A percentile compares a stretch with the other conserved stretches of the same genome.
phyloP scores from a whole-genome alignment of 768 basidiomycete genomes.

The Arthromyces matolae region DNA sequence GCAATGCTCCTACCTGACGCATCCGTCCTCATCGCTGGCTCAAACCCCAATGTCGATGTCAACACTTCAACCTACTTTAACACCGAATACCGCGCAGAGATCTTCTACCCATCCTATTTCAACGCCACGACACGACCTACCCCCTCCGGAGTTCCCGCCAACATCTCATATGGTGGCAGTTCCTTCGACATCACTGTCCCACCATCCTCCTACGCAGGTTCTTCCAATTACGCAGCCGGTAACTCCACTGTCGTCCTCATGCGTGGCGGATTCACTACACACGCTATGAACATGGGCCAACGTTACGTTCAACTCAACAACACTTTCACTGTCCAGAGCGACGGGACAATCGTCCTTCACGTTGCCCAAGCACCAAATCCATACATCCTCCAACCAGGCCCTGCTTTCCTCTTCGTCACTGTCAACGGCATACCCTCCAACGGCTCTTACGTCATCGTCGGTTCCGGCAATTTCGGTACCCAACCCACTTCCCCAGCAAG shows the following conservation, averaged over 20 bases:
- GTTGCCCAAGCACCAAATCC: slow-evolving; percentile 82
- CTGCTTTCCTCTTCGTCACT: slow-evolving; percentile 77
- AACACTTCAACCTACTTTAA: slow-evolving; percentile 59
- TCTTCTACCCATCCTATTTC: slow-evolving; percentile 93
- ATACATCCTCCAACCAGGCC: slow-evolving; percentile 86
- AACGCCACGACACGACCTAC: slow-evolving; percentile 61
- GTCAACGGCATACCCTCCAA: slow-evolving; percentile 83
- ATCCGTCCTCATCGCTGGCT: slow-evolving; percentile 85
- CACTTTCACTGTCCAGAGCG: slow-evolving; percentile 76
- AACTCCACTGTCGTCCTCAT: slow-evolving; percentile 74
- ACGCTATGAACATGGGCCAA: slow-evolving; percentile 88
- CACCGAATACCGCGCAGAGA: slow-evolving; percentile 78
- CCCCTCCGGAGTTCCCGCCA: slow-evolving; percentile 67
- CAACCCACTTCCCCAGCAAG: slow-evolving; percentile 52
- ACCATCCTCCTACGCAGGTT: slow-evolving; percentile 59
- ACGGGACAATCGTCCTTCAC: slow-evolving; percentile 75
- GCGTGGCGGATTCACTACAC: slow-evolving; percentile 83
- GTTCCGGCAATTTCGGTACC: slow-evolving; percentile 69
- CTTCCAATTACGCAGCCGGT: slow-evolving; percentile 65
- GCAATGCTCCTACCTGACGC: slow-evolving; percentile 88
- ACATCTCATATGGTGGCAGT: slow-evolving; percentile 77
- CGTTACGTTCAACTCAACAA: slow-evolving; percentile 78
- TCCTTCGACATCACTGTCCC: slow-evolving; percentile 75
- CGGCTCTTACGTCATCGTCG: slow-evolving; percentile 73
- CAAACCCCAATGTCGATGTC: slow-evolving; percentile 89